Base-by-base conservation (phyloP, 2,329 filamentous ascomycete genomes). In the Huntiella savannae region DNA sequence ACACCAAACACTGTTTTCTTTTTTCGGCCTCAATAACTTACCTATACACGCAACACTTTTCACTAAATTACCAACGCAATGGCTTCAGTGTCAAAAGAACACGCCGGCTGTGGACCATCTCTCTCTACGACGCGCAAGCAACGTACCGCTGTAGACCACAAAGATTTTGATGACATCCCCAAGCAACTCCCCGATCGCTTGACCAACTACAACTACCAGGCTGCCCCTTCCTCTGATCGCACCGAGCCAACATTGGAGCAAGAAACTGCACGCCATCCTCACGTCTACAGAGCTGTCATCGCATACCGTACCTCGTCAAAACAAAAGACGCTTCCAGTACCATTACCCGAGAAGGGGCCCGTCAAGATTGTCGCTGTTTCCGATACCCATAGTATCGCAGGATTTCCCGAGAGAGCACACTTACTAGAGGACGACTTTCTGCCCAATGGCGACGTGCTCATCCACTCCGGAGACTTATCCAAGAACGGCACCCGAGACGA, bases 401-500 rank as follows among this genome's bases (percentile, higher is more conserved):
- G 22, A 28, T 28, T 28, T 10, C 16, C 17, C 15, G 19, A 28
- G 11, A 19, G 19, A 7, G 13, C 8, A 19, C 16, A 28, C 4
- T 19, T 19, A 28, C 17, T 41, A 8, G n/a, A 28, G 13, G 39
- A 13, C n/a, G 63, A 62, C 50, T 56, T 50, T 12, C 56, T 58
- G 7, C 64, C 64, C 1, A 34, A 51, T 2, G 66, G 63, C 1
- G 65, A 70, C 50, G 54, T 69, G 2, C 58, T 70, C 11, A 57
- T 70, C 43, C 65, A 70, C 49, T 63, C 66, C 0, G 67, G 67
- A 15, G 66, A 70, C 49, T 57, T 70, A n/a, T 67, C 64, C 1
- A 55, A 64, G 7, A 55, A 67, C 15, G 88, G 88, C 34, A 79
- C 76, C 6, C 70, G 74, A 0, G 64, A 66, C 10, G 79, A 86